Evolutionary conservation across 2,329 filamentous ascomycete species (phyloP), one percentile per base, ranked within the genome.

Genomic region (Neofusicoccum umdonicola): DNA sequence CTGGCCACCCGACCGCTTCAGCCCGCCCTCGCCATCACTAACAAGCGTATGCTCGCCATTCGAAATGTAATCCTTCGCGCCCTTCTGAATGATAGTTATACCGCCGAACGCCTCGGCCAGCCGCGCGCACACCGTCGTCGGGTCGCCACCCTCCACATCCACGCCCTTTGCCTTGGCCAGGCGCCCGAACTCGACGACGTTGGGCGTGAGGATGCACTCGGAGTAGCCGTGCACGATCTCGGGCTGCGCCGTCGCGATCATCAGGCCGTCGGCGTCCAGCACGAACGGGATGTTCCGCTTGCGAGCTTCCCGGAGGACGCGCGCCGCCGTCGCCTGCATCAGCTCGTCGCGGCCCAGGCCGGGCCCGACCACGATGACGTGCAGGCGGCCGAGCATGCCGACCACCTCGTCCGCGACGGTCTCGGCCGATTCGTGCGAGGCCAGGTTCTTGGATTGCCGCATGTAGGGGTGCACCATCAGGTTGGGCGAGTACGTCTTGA

Each of bases 401-500:
- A 93, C 85, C 68, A 98, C 90, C 61, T 85, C 81, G 27, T 84
- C 78, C 8, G 91, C 87, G 54, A 97, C 84, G 62, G 81, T 82
- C 1, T 90, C 84, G 69, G 87, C 83, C 12, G 81, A 81, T 64
- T 89, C 85, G 62, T 82, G 78, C 56, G 81, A 77, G 27, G 79
- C 76, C 62, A 85, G 79, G 70, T 86, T 83, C 69, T 85, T 83
- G 51, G 87, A 86, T 78, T 95, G 92, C 35, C 92, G 90, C 87
- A 99, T 94, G 69, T 97, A 86, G 0, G 95, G 95, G 77, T 98
- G 95, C 11, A 99, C 95, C 94, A 99, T 99, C 34, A 99, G 84
- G 76, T 98, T 97, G 2, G 95, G 95, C 19, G 93, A 97, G 81
- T 98, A 99, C 3, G 92, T 92, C 82, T 99, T 99, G 80, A 99